Base-by-base conservation (phyloP, 768 basidiomycete species). In the Serendipita sp. region DNA sequence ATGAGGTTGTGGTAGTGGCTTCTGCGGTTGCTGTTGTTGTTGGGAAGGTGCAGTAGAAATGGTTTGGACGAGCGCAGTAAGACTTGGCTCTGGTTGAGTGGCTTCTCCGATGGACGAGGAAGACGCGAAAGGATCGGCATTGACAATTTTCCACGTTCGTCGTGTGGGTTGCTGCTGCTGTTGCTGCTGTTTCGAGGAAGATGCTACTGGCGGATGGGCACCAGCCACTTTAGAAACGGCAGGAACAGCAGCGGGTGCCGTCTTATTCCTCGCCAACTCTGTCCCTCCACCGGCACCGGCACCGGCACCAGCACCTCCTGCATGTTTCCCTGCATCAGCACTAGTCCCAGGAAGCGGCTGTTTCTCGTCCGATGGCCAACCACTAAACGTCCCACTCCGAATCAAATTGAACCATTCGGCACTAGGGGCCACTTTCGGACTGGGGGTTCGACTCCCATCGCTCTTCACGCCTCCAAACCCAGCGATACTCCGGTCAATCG, bases 351-450 rank as follows among this genome's bases (percentile, higher is more conserved):
- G 5, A 5, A 40, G 13, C 40, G 5, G 6, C 13, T 40, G 6
- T 13, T 40, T 40, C 13, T 40, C 40, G 13, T 40, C 40, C 5
- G 40, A 40, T 5, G 40, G 40, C 48, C 48, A 52, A 8, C 18
- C 31, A 52, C 1, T 10, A 52, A 60, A 31, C 18, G 23, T 37
- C 27, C 55, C 55, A 10, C 55, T 36, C 18, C 36, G 27, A 36
- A 60, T 29, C 13, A 60, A 10, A 33, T 60, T 37, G 55, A 60
- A 60, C 55, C 55, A 60, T 36, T 60, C 55, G 29, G 55, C 55
- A n/a, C 55, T 60, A 4, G 55, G 55, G 16, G 55, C 55, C 16
- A 60, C 55, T 60, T 60, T 60, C 27, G 55, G 55, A 60, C 55
- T 60, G 5, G 55, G 55, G 16, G 55, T 60, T 33, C 55, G 55